Conservation (phyloP, 192 early-diverging fungal genomes). For the Backusella psychrophila region DNA sequence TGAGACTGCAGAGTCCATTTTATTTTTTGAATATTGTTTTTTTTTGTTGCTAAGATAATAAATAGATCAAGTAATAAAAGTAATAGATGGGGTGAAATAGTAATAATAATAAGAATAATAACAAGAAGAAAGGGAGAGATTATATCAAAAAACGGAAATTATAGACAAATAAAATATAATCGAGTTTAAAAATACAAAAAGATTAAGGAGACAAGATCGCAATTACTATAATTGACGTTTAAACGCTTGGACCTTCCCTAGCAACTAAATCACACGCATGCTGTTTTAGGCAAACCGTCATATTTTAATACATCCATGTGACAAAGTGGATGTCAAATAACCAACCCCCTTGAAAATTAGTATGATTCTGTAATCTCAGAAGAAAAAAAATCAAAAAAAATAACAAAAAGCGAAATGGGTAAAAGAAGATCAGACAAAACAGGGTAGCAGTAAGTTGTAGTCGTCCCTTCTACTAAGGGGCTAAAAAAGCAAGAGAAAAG, state of each 20-base stretch:
- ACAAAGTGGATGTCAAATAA: conserved; percentile 4
- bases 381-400: not conserved
- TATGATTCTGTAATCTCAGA: conserved; percentile 4
- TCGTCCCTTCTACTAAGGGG: not conserved
- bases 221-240: not conserved
- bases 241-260: conserved; percentile 1
- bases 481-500: not conserved
- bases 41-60: not conserved
- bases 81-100: not conserved
- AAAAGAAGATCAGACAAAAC: conserved; percentile 1
- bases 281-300: conserved; percentile 3
- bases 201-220: conserved; percentile 4
- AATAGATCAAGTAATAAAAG: not conserved
- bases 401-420: not conserved
- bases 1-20: conserved; percentile 26
- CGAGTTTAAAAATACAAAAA: conserved; percentile 7
- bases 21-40: not conserved
- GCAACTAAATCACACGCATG: not conserved
- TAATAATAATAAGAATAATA: conserved; percentile 2
- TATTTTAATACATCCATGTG: not conserved
- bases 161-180: conserved; percentile 13
- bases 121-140: not conserved
- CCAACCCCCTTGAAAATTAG: not conserved
- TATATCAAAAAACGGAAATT: not conserved
- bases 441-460: not conserved